Evolutionary conservation across 257 asterid species (phyloP).

Genomic region (Henckelia pumila): DNA sequence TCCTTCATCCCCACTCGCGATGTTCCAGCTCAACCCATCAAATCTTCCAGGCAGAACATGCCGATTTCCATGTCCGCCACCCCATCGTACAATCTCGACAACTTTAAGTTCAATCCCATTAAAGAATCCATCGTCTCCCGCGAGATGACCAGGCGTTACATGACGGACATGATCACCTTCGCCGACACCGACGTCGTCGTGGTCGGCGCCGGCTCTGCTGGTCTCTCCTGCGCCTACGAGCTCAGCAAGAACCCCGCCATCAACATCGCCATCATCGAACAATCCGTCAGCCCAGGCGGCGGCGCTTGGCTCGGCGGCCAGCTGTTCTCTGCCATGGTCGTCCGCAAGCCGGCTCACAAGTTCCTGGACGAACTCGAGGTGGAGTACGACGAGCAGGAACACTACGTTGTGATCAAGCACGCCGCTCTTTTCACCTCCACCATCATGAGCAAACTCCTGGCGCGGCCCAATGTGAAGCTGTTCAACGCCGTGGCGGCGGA

Average conservation of each 20-base stretch:
- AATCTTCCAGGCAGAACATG: conserved; percentile 32
- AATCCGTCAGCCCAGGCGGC: conserved; percentile 91
- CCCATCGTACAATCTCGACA: conserved; percentile 45
- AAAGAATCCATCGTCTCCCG: conserved; percentile 76
- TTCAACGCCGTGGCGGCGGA: conserved; percentile 96
- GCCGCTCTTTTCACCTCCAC: conserved; percentile 92
- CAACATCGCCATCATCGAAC: conserved; percentile 74
- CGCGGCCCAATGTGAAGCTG: conserved; percentile 78
- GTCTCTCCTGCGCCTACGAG: conserved; percentile 69
- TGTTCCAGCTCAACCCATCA: conserved; percentile 39
- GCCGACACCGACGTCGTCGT: neutral
- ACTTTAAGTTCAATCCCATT: conserved; percentile 62
- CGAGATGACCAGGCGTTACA: conserved; percentile 83
- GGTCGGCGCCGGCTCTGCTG: neutral
- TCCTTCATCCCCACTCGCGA: conserved; percentile 39
- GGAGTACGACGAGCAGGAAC: conserved; percentile 76
- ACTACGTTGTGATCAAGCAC: conserved; percentile 87
- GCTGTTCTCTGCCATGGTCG: conserved; percentile 89
- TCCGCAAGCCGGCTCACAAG: conserved; percentile 80
- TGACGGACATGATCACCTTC: conserved; percentile 48
- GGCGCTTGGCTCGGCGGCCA: conserved; percentile 99
- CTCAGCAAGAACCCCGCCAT: conserved; percentile 68
- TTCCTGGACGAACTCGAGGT: conserved; percentile 77
- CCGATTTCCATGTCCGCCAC: conserved; percentile 51
- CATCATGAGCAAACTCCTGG: conserved; percentile 86